These are phyloP conservation scores for Curvularia sp. DNA, from an alignment of 2,329 filamentous ascomycete species.

Conservation along the genomic window DNA sequence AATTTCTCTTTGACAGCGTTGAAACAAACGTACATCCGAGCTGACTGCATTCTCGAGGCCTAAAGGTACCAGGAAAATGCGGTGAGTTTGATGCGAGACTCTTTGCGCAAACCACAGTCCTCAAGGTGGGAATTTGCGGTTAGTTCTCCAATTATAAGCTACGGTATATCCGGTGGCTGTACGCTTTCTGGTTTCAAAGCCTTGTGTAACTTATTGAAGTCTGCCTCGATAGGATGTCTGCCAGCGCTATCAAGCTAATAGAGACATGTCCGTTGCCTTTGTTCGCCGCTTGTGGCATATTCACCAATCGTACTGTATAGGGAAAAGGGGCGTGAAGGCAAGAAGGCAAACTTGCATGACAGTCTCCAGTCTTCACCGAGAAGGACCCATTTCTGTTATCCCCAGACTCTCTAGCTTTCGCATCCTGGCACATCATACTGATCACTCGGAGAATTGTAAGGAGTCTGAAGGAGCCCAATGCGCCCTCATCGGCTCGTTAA, in stretches of 20 bases:
- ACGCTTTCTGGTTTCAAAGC: no score
- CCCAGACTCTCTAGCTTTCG: no score
- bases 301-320: not conserved
- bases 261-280: not conserved
- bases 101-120: not conserved
- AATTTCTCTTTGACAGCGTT: not conserved
- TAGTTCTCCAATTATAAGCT: not conserved
- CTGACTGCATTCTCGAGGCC: not conserved
- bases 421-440: no score
- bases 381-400: no score
- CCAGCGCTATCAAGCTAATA: not conserved
- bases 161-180: not conserved
- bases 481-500: no score
- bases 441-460: no score
- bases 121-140: not conserved
- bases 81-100: not conserved
- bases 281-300: not conserved
- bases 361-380: not conserved
- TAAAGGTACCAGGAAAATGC: not conserved
- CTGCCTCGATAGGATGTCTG: not conserved
- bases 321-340: not conserved
- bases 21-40: not conserved
- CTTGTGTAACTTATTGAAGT: not conserved
- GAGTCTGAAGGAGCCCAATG: no score
- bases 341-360: not conserved